A percentile compares a stretch with the other conserved stretches of the same genome.
Evolutionary conservation across 805 yeast genomes (phyloP).

Genomic region (Candida suzukii): DNA sequence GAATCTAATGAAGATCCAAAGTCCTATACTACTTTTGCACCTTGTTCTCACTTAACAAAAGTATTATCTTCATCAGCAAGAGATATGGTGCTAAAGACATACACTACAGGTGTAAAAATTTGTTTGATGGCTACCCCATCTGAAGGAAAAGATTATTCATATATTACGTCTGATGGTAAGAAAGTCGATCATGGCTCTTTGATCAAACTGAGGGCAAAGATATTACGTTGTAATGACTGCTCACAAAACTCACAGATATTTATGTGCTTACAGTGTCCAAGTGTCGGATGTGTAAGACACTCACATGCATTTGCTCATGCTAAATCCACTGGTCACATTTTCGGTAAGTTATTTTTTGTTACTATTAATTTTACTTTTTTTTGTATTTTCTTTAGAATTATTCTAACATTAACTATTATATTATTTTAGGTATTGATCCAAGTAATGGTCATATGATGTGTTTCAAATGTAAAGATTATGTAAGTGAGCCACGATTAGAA

Average conservation of each 20-base stretch:
- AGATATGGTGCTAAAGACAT: slow-evolving; percentile 42
- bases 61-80: slow-evolving; percentile 43
- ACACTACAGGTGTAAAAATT: slow-evolving; percentile 43
- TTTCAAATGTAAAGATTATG: slow-evolving; percentile 68
- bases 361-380: slow-evolving; percentile 10
- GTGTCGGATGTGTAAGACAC: slow-evolving; percentile 58
- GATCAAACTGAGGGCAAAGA: slow-evolving; percentile 32
- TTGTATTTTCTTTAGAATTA: slow-evolving; percentile 31
- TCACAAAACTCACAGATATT: slow-evolving; percentile 33
- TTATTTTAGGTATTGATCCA: slow-evolving; percentile 44
- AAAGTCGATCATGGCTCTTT: slow-evolving; percentile 30
- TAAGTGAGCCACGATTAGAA: slow-evolving; percentile 55
- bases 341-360: slow-evolving; percentile 40
- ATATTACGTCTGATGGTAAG: slow-evolving; percentile 30
- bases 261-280: slow-evolving; percentile 74
- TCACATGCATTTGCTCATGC: slow-evolving; percentile 43
- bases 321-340: slow-evolving; percentile 39
- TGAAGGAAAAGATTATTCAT: slow-evolving; percentile 7
- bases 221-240: slow-evolving; percentile 48
- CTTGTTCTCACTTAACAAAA: slow-evolving; percentile 43
- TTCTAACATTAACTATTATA: slow-evolving; percentile 12
- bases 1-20: slow-evolving; percentile 10
- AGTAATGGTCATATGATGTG: slow-evolving; percentile 66
- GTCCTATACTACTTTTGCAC: slow-evolving; percentile 28
- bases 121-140: slow-evolving; percentile 23